Evolutionary conservation across 805 yeast species (phyloP), one percentile per base, ranked within the genome.

Genomic region (Metschnikowia kunwiensis): DNA sequence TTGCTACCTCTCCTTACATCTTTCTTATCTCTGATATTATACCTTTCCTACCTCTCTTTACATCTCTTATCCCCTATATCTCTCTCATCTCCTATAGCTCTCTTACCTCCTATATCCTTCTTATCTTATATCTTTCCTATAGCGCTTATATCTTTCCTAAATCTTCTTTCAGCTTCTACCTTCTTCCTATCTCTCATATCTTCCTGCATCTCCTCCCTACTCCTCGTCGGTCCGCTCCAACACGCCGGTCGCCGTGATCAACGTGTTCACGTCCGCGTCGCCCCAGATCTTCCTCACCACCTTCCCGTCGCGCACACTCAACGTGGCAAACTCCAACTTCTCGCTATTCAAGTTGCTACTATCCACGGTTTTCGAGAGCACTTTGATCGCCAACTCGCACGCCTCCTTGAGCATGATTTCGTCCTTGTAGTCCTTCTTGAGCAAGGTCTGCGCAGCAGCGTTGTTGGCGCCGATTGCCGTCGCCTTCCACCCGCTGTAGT

Each of bases 401-500:
- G 96, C 97, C 34, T 82, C 94, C 30, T 75, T 72, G 45, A 86
- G 62, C 15, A 73, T 60, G 50, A 86, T 62, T 39, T 84, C 93
- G 51, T 86, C 91, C 58, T 84, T 87, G 69, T 86, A 93, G 53
- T 93, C 98, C 67, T 89, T 95, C 65, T 93, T 93, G 57, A 93
- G 73, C 46, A 93, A 68, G 1, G 98, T 91, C 68, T 93, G 98
- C 1, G 97, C 97, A 29, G 96, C 89, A 6, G 95, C 78, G 46
- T 87, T 88, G 67, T 93, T 93, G 33, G 97, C 96, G 27, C 99
- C 99, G 42, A 93, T 89, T 51, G 87, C 76, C 22, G 96, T 91
- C 28, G 98, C 98, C 64, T 86, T 88, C 99, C 99, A 93, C 17
- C 98, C 97, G 14, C 95, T 78, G 61, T 89, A 93, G 65, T 93